Conservation (phyloP, 2,329 filamentous ascomycete species). For the Chalaropsis ovoidea region DNA sequence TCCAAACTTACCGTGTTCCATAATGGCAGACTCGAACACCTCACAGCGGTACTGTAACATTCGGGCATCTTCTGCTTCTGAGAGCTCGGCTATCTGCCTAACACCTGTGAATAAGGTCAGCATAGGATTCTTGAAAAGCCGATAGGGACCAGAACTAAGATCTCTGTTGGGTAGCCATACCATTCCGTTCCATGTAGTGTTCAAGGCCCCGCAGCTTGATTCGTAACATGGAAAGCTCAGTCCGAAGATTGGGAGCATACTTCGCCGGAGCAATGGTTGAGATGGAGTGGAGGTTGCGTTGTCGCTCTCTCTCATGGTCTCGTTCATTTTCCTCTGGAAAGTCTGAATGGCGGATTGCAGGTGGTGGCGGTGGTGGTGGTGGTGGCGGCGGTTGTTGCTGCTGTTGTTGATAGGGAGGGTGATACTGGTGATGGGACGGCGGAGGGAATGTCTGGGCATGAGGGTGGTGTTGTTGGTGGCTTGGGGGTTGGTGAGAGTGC, state of each 20-base stretch:
- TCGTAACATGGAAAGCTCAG: slow-evolving; percentile 47
- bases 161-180: slow-evolving; percentile 33
- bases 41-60: slow-evolving; percentile 49
- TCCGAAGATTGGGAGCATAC: slow-evolving; percentile 16
- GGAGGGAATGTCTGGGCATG: neutral
- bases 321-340: neutral
- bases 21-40: slow-evolving; percentile 45
- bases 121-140: neutral
- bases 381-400: neutral
- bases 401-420: neutral
- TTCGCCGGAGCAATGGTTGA: slow-evolving; percentile 27
- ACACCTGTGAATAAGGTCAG: slow-evolving; percentile 7
- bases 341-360: neutral
- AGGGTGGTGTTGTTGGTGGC: slow-evolving; percentile 8
- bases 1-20: slow-evolving; percentile 39
- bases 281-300: slow-evolving; percentile 27
- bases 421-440: neutral
- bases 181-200: slow-evolving; percentile 40
- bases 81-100: slow-evolving; percentile 37
- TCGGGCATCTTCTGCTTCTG: slow-evolving; percentile 48
- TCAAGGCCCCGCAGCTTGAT: slow-evolving; percentile 45
- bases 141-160: slow-evolving; percentile 30
- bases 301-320: slow-evolving; percentile 41
- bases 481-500: slow-evolving; percentile 19
- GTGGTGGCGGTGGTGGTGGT: neutral